Conservation (phyloP, 1,139 yeast genomes). For the Geotrichum reessii region DNA sequence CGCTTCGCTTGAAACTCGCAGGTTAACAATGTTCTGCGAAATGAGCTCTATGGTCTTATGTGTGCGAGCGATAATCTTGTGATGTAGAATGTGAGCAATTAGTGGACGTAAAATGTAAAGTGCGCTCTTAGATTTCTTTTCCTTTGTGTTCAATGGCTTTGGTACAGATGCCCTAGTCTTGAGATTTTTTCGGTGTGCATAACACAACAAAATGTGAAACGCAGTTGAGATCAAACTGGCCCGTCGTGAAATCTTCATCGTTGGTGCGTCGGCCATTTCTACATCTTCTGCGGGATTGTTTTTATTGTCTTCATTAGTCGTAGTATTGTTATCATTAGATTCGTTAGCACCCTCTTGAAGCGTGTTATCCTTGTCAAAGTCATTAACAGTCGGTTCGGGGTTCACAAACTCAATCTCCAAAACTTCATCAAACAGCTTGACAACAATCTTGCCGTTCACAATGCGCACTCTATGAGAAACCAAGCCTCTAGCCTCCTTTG, state of each 20-base stretch:
- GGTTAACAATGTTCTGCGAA: conserved; percentile 29
- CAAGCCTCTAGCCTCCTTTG: conserved; percentile 67
- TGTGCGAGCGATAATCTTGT: conserved; percentile 45
- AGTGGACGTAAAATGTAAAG: conserved; percentile 55
- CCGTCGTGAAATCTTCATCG: conserved; percentile 25
- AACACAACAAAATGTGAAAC: conserved; percentile 55
- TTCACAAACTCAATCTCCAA: conserved; percentile 65
- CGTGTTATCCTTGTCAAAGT: conserved; percentile 18
- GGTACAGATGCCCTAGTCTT: conserved; percentile 39
- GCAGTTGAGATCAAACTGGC: conserved; percentile 52
- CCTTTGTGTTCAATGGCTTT: conserved; percentile 28
- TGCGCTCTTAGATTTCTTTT: conserved; percentile 41
- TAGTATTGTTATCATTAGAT: conserved; percentile 6
- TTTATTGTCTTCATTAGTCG: conserved; percentile 18
- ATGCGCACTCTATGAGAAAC: conserved; percentile 69
- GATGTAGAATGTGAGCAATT: conserved; percentile 64
- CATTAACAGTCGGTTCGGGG: conserved; percentile 18
- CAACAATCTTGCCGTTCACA: conserved; percentile 55
- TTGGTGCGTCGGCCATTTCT: conserved; percentile 5
- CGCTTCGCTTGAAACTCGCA: conserved; percentile 8
- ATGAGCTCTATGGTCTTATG: conserved; percentile 42
- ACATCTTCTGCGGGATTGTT: background rate
- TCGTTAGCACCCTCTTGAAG: conserved; percentile 7
- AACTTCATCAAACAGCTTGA: conserved; percentile 60
- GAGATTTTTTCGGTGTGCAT: conserved; percentile 51